These are phyloP conservation scores for Grifola frondosa DNA, from an alignment of 1,284 basidiomycete genomes.

Conservation along the genomic window DNA sequence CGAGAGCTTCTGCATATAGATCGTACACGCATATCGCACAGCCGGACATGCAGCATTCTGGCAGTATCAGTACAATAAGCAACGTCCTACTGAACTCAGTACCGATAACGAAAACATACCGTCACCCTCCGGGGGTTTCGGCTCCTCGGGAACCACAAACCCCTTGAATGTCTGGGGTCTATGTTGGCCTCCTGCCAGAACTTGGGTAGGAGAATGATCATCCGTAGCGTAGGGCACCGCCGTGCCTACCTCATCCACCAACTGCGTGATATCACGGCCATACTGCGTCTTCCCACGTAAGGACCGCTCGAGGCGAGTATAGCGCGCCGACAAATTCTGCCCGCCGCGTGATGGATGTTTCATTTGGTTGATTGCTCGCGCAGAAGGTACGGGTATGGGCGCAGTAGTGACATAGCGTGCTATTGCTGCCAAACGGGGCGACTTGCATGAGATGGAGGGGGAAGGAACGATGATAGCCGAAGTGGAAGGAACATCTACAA, in stretches of 20 bases:
- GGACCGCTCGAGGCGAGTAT: constrained; percentile 52
- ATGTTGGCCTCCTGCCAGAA: background rate
- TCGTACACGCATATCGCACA: constrained; percentile 90
- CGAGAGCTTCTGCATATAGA: constrained; percentile 76
- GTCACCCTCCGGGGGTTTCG: constrained; percentile 60
- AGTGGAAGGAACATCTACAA: constrained; percentile 16
- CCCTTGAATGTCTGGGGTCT: constrained; percentile 46
- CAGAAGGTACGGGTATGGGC: constrained; percentile 7
- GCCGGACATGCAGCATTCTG: constrained; percentile 92
- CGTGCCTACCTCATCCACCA: constrained; percentile 10
- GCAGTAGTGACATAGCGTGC: too few relatives aligned
- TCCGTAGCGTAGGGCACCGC: constrained; percentile 8
- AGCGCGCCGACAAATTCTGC: constrained; percentile 52
- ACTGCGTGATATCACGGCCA: constrained; percentile 29
- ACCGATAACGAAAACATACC: constrained; percentile 40
- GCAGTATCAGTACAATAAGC: background rate
- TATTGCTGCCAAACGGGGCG: constrained; percentile 2
- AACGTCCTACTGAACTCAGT: background rate
- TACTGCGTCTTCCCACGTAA: constrained; percentile 46
- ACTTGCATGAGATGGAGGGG: constrained; percentile 7
- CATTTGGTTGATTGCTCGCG: constrained; percentile 8
- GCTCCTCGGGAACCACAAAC: constrained; percentile 57
- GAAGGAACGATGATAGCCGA: constrained; percentile 1
- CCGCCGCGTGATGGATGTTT: constrained; percentile 36
- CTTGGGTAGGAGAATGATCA: constrained; percentile 1